Conservation (phyloP, 2,329 filamentous ascomycete species). For the Mycosphaerella arachidis region DNA sequence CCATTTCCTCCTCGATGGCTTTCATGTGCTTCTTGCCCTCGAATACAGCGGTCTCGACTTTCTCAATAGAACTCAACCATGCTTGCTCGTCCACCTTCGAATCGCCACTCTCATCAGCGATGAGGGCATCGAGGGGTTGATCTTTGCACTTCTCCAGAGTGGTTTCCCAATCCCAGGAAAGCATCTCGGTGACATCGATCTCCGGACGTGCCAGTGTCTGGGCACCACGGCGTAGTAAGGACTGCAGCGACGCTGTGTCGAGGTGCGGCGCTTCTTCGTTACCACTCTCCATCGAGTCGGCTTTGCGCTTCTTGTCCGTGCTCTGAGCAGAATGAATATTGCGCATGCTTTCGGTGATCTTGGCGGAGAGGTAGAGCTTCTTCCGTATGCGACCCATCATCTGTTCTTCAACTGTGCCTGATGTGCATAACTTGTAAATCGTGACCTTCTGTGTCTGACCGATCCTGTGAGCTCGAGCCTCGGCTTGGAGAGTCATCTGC, state of each 20-base stretch:
- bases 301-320: constrained; percentile 33
- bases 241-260: constrained; percentile 50
- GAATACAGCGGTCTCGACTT: constrained; percentile 54
- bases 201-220: constrained; percentile 50
- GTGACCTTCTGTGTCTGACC: constrained; percentile 52
- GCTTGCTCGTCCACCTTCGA: constrained; percentile 45
- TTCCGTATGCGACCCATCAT: constrained; percentile 57
- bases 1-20: constrained; percentile 32
- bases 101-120: constrained; percentile 30
- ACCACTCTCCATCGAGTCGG: constrained; percentile 31
- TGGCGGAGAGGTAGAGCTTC: constrained; percentile 58
- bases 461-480: constrained; percentile 52
- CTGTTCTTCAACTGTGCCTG: constrained; percentile 56
- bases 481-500: constrained; percentile 51
- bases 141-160: constrained; percentile 53
- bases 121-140: constrained; percentile 42
- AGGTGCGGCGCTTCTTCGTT: constrained; percentile 51
- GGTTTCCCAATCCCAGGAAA: constrained; percentile 54
- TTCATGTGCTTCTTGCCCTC: constrained; percentile 51
- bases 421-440: constrained; percentile 54
- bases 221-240: constrained; percentile 51
- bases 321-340: constrained; percentile 44
- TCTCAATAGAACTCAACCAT: constrained; percentile 55
- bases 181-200: constrained; percentile 53
- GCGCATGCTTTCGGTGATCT: constrained; percentile 57